Percentiles rank a stretch among this genome's conserved stretches.
Conservation (phyloP, 495 filamentous ascomycete species). For the Podospora appendiculata region DNA sequence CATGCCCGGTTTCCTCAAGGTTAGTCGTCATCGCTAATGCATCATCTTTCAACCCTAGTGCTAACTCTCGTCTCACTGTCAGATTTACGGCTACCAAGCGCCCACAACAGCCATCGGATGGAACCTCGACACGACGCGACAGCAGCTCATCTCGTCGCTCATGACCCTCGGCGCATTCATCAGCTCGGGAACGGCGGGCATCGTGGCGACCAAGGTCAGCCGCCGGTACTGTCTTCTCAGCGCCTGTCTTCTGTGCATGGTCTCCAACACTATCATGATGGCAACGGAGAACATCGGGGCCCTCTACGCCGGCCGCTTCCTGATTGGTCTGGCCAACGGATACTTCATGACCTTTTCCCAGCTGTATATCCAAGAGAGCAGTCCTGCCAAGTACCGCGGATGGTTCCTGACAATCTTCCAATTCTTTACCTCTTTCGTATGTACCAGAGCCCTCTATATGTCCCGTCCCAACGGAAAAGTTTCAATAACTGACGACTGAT, state of each 20-base stretch:
- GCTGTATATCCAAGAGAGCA: conserved; percentile 46
- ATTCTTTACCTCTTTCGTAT: conserved; percentile 30
- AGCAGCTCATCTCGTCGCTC: conserved; percentile 50
- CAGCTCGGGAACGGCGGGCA: conserved; percentile 44
- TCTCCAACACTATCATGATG: conserved; percentile 52
- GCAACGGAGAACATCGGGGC: conserved; percentile 42
- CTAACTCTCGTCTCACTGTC: neutral
- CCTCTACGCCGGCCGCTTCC: conserved; percentile 47
- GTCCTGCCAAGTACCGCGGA: conserved; percentile 43
- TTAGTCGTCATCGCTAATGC: conserved; percentile 3
- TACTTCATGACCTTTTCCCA: conserved; percentile 54
- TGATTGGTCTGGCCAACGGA: conserved; percentile 51
- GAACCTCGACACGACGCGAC: conserved; percentile 45
- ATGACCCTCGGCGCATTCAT: conserved; percentile 57
- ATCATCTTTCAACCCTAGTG: too few relatives aligned
- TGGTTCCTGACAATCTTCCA: conserved; percentile 37
- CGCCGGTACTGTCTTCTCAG: conserved; percentile 42
- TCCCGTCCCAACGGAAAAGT: too few relatives aligned
- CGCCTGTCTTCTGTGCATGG: conserved; percentile 39
- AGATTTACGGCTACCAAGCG: conserved; percentile 35
- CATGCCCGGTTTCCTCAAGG: conserved; percentile 53
- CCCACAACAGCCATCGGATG: conserved; percentile 40
- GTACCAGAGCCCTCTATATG: neutral
- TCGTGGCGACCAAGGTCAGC: conserved; percentile 40
- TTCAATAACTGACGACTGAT: neutral